Base-by-base conservation (phyloP, 2,329 filamentous ascomycete species). In the Nemania serpens region DNA sequence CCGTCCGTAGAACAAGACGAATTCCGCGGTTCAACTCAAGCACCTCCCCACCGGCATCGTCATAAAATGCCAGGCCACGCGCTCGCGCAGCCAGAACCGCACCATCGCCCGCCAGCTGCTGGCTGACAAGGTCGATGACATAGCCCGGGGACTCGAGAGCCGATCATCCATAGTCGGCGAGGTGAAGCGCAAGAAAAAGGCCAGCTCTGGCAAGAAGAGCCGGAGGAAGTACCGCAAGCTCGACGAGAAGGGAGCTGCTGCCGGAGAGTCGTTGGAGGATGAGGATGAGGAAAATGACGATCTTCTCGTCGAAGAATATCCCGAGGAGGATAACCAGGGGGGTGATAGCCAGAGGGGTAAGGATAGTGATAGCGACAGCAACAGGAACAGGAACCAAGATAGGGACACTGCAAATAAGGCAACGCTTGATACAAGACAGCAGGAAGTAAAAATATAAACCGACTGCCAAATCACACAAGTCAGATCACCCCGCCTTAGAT, bases 11-110 rank as follows among this genome's bases (percentile, higher is more conserved):
- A 99, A 99, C 78, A 99, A 99, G 86, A 99, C 95, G 25, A 93
- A 88, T 66, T 97, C 91, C 0, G 94, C 94, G 39, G 94, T 97
- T 2, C 95, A 99, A 75, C 82, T 99, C 37, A 95, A 89, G 68
- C 95, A 99, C 75, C 78, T 90, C 15, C 92, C 94, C 5, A 96
- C 93, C 0, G 94, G 94, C 63, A 87, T 97, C 55, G 93, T 98
- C 13, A 86, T 99, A 65, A 99, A 99, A 78, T 94, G 87, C 58
- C 95, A 99, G 77, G 92, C 89, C 18, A 98, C 95, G 9, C 88
- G 95, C 49, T 96, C 91, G 1, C 87, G 92, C 17, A 85, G 85
- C 59, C 91, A 96, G 76, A 99, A 99, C 75, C 86, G 93, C 65
- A 93, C 90, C 75, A 89, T 91, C 64, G 95, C 95, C 12, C 84